Percentiles rank a stretch among this genome's conserved stretches.
Evolutionary conservation across 768 basidiomycete genomes (phyloP).

Genomic region (Auriculariales sp.): DNA sequence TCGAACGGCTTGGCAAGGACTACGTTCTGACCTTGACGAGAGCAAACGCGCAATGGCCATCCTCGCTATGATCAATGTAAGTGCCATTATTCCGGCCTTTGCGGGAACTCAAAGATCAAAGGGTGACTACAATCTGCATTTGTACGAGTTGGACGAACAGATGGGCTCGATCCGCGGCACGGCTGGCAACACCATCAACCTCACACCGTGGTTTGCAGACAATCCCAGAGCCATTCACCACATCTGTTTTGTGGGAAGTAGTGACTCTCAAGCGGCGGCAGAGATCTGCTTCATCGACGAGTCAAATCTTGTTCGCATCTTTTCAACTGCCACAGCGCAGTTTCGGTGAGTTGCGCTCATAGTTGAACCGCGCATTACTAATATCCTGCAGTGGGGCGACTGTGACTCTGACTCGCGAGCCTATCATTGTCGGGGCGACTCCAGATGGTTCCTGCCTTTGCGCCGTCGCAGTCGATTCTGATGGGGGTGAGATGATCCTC

Average conservation of each 20-base stretch:
- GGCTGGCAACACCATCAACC: slow-evolving; percentile 24
- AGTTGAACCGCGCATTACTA: neutral
- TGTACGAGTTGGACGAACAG: slow-evolving; percentile 33
- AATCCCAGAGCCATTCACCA: slow-evolving; percentile 15
- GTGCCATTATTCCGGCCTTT: neutral
- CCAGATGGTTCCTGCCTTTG: slow-evolving; percentile 43
- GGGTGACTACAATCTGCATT: slow-evolving; percentile 22
- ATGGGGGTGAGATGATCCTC: slow-evolving; percentile 9
- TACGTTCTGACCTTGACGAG: slow-evolving; percentile 39
- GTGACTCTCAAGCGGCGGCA: slow-evolving; percentile 22
- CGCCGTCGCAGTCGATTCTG: slow-evolving; percentile 15
- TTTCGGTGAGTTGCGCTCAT: slow-evolving; percentile 29
- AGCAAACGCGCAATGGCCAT: slow-evolving; percentile 28
- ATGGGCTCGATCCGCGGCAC: slow-evolving; percentile 24
- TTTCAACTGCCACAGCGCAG: slow-evolving; percentile 36
- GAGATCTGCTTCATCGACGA: slow-evolving; percentile 39
- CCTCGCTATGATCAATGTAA: slow-evolving; percentile 1
- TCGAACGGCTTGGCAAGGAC: slow-evolving; percentile 31
- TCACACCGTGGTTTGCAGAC: slow-evolving; percentile 31
- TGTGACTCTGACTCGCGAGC: slow-evolving; percentile 21
- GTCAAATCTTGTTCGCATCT: slow-evolving; percentile 28
- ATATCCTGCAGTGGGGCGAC: slow-evolving; percentile 26
- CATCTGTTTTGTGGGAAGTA: slow-evolving; percentile 31
- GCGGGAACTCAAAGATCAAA: neutral
- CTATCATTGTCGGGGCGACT: slow-evolving; percentile 26